Evolutionary conservation across 805 yeast species (phyloP).

Genomic region (Lachancea meyersii): DNA sequence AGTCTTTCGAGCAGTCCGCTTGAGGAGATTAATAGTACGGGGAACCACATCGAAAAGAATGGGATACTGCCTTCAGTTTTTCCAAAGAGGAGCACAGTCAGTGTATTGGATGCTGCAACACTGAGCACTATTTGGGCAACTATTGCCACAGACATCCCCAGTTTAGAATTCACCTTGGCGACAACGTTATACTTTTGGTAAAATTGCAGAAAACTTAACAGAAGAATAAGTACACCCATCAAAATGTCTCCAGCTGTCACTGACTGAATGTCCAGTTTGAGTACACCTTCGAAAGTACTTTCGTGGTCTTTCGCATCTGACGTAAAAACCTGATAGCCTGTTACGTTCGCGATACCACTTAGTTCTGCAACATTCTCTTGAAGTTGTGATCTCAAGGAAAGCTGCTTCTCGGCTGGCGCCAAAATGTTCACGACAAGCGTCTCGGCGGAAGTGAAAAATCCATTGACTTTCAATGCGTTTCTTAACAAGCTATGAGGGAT

Average conservation of each 20-base stretch:
- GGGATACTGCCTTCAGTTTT: conserved; percentile 15
- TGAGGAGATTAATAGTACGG: conserved; percentile 9
- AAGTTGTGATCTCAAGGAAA: conserved; percentile 21
- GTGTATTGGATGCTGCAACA: conserved; percentile 12
- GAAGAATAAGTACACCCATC: not conserved
- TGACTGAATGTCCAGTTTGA: conserved; percentile 3
- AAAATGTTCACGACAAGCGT: conserved; percentile 35
- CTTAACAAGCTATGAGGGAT: conserved; percentile 30
- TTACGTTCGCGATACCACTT: conserved; percentile 14
- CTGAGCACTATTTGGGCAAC: conserved; percentile 12
- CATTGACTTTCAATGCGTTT: conserved; percentile 39
- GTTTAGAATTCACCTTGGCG: conserved; percentile 13
- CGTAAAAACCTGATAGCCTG: conserved; percentile 17
- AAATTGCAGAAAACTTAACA: not conserved
- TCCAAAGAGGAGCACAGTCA: conserved; percentile 17
- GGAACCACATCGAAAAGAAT: conserved; percentile 12
- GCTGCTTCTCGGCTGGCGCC: conserved; percentile 15
- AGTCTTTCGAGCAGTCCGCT: not conserved
- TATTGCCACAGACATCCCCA: conserved; percentile 16
- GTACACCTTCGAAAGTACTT: not conserved
- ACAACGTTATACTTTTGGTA: not conserved
- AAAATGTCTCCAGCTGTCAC: conserved; percentile 2
- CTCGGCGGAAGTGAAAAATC: conserved; percentile 38
- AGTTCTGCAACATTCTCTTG: conserved; percentile 28
- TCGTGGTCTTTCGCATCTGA: conserved; percentile 1